These are phyloP conservation scores for Phytophthora brassicae DNA, from an alignment of 352 stramenopile species.

Conservation along the genomic window DNA sequence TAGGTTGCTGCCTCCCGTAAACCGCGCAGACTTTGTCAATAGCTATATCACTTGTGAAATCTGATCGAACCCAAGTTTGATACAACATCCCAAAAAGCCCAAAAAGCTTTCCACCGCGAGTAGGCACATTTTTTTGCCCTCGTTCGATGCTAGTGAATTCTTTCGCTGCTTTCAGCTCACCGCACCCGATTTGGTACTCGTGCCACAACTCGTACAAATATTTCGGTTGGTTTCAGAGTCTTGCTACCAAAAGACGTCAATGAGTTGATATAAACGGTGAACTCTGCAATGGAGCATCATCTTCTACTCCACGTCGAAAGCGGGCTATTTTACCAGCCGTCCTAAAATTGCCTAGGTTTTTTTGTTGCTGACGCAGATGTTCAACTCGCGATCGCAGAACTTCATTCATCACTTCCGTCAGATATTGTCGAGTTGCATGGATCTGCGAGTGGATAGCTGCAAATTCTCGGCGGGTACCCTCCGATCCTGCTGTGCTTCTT, in stretches of 20 bases:
- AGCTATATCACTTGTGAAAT: slow-evolving; percentile 13
- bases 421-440: no score
- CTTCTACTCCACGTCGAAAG: background rate
- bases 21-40: slow-evolving; percentile 13
- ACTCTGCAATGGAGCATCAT: background rate
- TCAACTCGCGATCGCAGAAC: no score
- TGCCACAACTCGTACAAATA: background rate
- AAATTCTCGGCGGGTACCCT: no score
- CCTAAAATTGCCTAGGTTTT: no score
- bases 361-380: no score
- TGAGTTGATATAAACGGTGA: background rate
- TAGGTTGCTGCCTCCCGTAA: no score
- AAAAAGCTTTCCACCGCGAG: slow-evolving; percentile 12
- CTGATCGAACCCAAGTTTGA: background rate
- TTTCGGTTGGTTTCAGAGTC: background rate
- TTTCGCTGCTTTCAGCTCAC: slow-evolving; percentile 4
- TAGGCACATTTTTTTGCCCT: slow-evolving; percentile 9
- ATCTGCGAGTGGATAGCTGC: no score
- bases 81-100: slow-evolving; percentile 15
- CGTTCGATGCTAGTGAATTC: slow-evolving; percentile 6
- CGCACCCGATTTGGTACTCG: background rate
- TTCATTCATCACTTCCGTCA: no score
- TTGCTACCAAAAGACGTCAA: background rate
- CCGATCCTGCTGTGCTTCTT: background rate
- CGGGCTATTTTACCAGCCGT: background rate